Percentiles rank a stretch among this genome's conserved stretches.
phyloP scores from a whole-genome alignment of 2,329 filamentous ascomycete genomes.

The Chaetomiaceae sp. region DNA sequence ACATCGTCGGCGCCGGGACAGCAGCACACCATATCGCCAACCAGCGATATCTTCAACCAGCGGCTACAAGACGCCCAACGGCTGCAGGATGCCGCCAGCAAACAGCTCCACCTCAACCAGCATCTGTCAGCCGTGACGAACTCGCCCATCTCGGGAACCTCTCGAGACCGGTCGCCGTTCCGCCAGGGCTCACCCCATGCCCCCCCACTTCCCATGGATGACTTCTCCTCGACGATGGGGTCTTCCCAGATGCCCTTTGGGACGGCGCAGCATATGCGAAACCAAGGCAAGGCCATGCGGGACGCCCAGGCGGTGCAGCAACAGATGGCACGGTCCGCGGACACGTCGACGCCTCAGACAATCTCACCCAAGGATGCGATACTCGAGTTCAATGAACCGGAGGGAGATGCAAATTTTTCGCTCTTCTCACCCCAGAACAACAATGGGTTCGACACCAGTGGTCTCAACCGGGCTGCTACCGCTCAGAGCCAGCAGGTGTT shows the following conservation, averaged over 20 bases:
- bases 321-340: conserved; percentile 38
- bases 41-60: conserved; percentile 65
- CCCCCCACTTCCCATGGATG: conserved; percentile 39
- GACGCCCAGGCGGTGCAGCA: conserved; percentile 47
- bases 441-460: conserved; percentile 39
- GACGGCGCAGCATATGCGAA: conserved; percentile 56
- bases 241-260: conserved; percentile 40
- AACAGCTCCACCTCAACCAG: no score
- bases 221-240: conserved; percentile 36
- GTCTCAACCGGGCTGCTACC: conserved; percentile 35
- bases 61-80: no score
- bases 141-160: conserved; percentile 44
- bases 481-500: conserved; percentile 27
- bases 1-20: conserved; percentile 52
- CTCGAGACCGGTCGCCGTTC: conserved; percentile 76
- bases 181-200: conserved; percentile 64
- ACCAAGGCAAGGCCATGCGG: conserved; percentile 57
- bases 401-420: conserved; percentile 65
- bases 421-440: conserved; percentile 64
- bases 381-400: conserved; percentile 74
- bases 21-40: conserved; percentile 48
- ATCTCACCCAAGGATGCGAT: conserved; percentile 93
- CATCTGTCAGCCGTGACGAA: conserved; percentile 56
- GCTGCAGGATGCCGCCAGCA: conserved; percentile 79
- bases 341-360: conserved; percentile 63